A percentile compares a stretch with the other conserved stretches of the same genome.
Evolutionary conservation across 345 rosid genomes (phyloP).

Genomic region (Noccaea bulbosa): DNA sequence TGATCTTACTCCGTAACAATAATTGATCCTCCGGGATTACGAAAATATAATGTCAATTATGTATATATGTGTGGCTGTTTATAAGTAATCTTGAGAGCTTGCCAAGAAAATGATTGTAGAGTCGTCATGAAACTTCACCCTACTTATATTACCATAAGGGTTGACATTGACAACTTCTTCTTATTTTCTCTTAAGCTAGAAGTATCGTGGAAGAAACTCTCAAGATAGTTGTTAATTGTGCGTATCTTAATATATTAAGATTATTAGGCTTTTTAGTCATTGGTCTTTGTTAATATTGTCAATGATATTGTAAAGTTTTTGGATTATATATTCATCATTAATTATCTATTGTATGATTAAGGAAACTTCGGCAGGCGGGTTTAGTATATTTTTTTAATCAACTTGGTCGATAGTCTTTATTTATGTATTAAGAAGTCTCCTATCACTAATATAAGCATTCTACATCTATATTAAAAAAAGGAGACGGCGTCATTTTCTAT

Average conservation of each 20-base stretch:
- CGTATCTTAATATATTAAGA: not conserved
- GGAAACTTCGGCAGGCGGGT: not conserved
- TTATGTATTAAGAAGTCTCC: not conserved
- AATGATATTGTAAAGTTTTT: not conserved
- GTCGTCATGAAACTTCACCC: not conserved
- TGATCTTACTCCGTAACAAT: not conserved
- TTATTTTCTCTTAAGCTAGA: conserved; percentile 4
- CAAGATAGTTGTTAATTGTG: not conserved
- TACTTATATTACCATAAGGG: conserved; percentile 18
- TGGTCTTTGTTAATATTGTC: conserved; percentile 9
- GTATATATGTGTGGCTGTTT: conserved; percentile 5
- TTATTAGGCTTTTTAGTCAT: conserved; percentile 7
- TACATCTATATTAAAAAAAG: too few relatives aligned
- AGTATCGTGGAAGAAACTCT: conserved; percentile 41
- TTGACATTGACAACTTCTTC: conserved; percentile 28
- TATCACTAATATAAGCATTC: too few relatives aligned
- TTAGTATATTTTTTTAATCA: not conserved
- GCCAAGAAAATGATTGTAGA: conserved; percentile 21
- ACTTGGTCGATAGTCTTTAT: not conserved
- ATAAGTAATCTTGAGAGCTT: conserved; percentile 17
- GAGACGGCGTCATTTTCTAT: too few relatives aligned
- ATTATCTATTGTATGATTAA: not conserved
- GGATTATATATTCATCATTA: not conserved
- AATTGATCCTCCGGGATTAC: not conserved
- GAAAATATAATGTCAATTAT: not conserved